Base-by-base conservation (phyloP, 306 rosid genomes). In the Cicer arietinum region DNA sequence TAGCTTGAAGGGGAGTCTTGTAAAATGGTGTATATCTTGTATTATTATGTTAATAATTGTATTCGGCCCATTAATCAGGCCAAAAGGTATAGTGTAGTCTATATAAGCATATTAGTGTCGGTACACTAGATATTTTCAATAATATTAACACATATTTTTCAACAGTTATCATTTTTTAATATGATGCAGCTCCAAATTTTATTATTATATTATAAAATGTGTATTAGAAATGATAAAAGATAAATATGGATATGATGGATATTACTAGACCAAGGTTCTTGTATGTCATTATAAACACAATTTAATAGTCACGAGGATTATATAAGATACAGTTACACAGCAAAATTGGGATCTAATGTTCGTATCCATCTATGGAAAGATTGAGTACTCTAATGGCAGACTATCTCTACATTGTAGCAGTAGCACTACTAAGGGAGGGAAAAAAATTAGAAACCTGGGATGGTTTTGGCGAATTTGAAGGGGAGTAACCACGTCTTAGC, bases 401-500 rank as follows among this genome's bases (percentile, higher is more conserved):
- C 22, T 48, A 67, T n/a, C 75, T 16, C 40, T 51, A 59, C 12
- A n/a, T 13, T 30, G 68, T 50, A 76, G 75, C 52, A 53, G 68
- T 50, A 76, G 75, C 52, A 53, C 41, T 44, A 42, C 18, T 22
- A 66, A 54, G 63, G 12, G 59, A 45, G 65, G 5, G 13, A 12
- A 17, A 48, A 67, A 67, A 13, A 7, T 2, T 22, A 76, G 25
- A 67, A 77, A 94, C 99, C 96, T 95, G 93, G 35, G 93, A 83
- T 39, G 93, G 97, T 82, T 92, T 95, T 46, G 89, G 70, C 22
- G 97, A 88, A 81, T 86, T 78, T 77, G 98, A 88, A 67, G 93
- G 74, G 9, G 96, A 92, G 87, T 89, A 95, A 73, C 99, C 99
- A 69, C 99, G 98, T 80, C 98, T 84, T 79, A 95, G 87, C 83